These are phyloP conservation scores for Maudiozyma turicensis DNA, from an alignment of 805 yeast species.

Conservation along the genomic window DNA sequence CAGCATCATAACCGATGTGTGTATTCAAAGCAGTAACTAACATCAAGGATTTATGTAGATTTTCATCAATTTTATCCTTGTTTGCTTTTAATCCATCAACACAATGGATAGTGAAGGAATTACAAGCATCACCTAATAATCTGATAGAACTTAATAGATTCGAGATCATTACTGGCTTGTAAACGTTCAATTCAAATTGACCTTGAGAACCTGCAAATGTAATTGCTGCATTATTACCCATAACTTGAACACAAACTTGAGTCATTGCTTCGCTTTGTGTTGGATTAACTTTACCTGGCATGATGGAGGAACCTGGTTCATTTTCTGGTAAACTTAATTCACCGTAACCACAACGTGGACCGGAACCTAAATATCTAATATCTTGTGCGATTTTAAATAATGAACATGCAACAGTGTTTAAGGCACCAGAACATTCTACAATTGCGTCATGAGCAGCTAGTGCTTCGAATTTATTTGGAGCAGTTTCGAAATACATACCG, in stretches of 20 bases:
- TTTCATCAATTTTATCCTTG: constrained; percentile 73
- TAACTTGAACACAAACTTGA: constrained; percentile 95
- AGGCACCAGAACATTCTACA: constrained; percentile 95
- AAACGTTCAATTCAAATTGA: constrained; percentile 95
- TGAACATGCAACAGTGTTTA: constrained; percentile 89
- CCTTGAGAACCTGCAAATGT: constrained; percentile 98
- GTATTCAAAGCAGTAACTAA: constrained; percentile 97
- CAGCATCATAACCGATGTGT: constrained; percentile 95
- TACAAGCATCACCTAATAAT: constrained; percentile 78
- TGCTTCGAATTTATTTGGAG: constrained; percentile 98
- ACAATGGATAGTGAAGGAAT: constrained; percentile 89
- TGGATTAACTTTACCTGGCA: constrained; percentile 99
- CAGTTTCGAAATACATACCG: constrained; percentile 82
- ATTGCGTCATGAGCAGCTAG: constrained; percentile 98
- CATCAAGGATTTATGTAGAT: constrained; percentile 92
- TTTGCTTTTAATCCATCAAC: constrained; percentile 92
- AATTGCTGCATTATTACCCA: constrained; percentile 92
- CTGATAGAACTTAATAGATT: constrained; percentile 84
- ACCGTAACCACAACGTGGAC: constrained; percentile 99
- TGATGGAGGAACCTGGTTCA: constrained; percentile 98
- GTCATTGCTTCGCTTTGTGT: constrained; percentile 98
- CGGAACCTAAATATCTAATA: constrained; percentile 95
- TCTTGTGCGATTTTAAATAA: constrained; percentile 95
- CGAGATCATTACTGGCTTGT: constrained; percentile 91
- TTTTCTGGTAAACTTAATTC: constrained; percentile 93